Base-by-base conservation (phyloP, 352 stramenopile species). In the Pythium dissotocum region DNA sequence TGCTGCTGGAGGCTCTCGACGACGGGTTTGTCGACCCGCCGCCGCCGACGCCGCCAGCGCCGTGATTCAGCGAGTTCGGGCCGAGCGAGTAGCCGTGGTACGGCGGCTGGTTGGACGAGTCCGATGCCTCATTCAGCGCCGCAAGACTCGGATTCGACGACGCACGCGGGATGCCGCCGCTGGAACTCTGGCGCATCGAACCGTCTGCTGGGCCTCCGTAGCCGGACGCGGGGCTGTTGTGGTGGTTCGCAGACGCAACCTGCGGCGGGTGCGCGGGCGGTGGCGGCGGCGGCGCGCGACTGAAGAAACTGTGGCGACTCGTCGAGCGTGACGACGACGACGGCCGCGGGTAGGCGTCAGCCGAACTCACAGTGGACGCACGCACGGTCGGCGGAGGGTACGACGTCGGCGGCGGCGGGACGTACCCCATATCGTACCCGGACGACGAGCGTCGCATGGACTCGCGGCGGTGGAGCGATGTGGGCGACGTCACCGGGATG, bases 401-500 rank as follows among this genome's bases (percentile, higher is more conserved):
- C 57, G 56, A 57, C 26, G 54, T 26, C 40, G 69, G 61, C 32
- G 77, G 63, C 38, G 75, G 59, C 57, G 60, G 59, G 4, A 79
- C 67, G 56, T 75, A 74, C n/a, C 79, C 71, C 16, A 75, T 70
- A 9, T 78, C 88, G 24, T 78, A 71, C 30, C 77, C 76, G 33
- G 84, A 94, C 57, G 79, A 92, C 51, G 85, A 92, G 40, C 82
- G 86, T 21, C 83, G 86, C 62, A 94, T 82, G 18, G 86, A 94
- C 71, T 93, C 85, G 69, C 86, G 84, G 68, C 84, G 75, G 44
- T 82, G 78, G 52, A 91, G 91, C 53, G 84, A 93, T 54, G 84
- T 93, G 55, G 86, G 86, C 53, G 86, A 94, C 65, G 86, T 94
- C 66, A 94, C 86, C n/a, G 78, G 66, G 63, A 94, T 90, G 63